phyloP scores from a whole-genome alignment of 2,329 filamentous ascomycete genomes.

The Aureobasidium zeae region DNA sequence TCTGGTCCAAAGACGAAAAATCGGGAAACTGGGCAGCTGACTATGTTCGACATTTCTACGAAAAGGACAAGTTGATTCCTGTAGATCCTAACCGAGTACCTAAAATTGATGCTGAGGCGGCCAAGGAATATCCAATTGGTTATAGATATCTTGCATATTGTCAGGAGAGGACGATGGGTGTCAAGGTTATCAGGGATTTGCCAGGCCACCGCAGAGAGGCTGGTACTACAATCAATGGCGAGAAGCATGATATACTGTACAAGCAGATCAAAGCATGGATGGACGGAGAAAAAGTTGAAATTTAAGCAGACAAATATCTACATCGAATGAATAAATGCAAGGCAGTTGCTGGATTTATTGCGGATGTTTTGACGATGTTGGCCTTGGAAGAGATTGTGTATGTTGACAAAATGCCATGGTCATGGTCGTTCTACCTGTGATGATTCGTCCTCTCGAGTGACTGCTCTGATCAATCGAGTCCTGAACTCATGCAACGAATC shows the following conservation, averaged over 20 bases:
- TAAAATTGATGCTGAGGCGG: constrained; percentile 32
- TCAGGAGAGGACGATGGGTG: constrained; percentile 39
- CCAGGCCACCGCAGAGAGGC: constrained; percentile 36
- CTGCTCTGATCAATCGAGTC: too few species aligned
- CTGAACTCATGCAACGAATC: too few species aligned
- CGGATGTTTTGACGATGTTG: too few species aligned
- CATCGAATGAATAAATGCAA: too few species aligned
- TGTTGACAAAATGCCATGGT: too few species aligned
- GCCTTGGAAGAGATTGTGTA: too few species aligned
- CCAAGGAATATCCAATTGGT: constrained; percentile 35
- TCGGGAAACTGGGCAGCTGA: constrained; percentile 35
- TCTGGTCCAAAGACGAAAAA: constrained; percentile 19
- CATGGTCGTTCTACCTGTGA: too few species aligned
- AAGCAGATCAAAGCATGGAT: constrained; percentile 37
- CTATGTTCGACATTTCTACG: constrained; percentile 43
- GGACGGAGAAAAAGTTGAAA: constrained; percentile 29
- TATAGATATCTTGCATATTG: constrained; percentile 40
- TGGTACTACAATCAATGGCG: constrained; percentile 28
- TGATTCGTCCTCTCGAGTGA: too few species aligned
- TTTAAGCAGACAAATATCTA: background rate
- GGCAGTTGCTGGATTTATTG: too few species aligned
- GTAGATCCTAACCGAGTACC: constrained; percentile 38
- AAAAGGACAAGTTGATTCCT: constrained; percentile 44
- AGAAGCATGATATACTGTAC: constrained; percentile 41
- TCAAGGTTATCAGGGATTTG: constrained; percentile 37